Evolutionary conservation across 805 yeast genomes (phyloP).

Genomic region (Starmerella stellata): DNA sequence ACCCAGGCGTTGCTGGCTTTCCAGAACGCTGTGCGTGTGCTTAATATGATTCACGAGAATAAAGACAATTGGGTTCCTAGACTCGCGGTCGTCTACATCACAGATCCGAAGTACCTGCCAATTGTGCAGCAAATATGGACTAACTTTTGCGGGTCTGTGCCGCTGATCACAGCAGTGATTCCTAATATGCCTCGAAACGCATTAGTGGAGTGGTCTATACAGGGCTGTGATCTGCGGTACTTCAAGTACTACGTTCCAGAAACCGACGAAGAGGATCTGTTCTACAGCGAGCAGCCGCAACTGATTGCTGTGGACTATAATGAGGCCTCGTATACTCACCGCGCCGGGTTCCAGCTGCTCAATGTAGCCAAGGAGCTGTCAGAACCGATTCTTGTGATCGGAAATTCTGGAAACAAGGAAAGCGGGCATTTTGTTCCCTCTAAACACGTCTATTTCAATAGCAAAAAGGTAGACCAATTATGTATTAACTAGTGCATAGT

Average conservation of each 20-base stretch:
- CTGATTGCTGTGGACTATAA: background rate
- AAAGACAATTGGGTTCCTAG: constrained; percentile 24
- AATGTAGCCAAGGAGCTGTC: background rate
- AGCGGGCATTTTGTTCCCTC: constrained; percentile 5
- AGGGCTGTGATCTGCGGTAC: constrained; percentile 13
- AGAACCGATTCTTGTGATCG: background rate
- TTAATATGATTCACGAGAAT: constrained; percentile 32
- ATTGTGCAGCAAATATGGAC: constrained; percentile 9
- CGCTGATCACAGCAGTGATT: constrained; percentile 16
- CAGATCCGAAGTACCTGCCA: constrained; percentile 16
- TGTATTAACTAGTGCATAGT: too few species aligned
- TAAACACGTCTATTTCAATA: constrained; percentile 1
- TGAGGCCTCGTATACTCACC: constrained; percentile 1
- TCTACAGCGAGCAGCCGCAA: constrained; percentile 11
- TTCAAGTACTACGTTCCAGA: constrained; percentile 13
- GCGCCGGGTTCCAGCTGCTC: constrained; percentile 10
- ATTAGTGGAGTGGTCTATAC: constrained; percentile 18
- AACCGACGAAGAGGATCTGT: constrained; percentile 14
- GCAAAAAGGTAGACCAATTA: constrained; percentile 1
- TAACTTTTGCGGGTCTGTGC: background rate
- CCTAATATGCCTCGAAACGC: constrained; percentile 20
- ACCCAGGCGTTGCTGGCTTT: constrained; percentile 39
- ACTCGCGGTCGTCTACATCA: constrained; percentile 38
- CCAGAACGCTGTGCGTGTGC: constrained; percentile 55
- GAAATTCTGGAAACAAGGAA: background rate